phyloP scores from a whole-genome alignment of 2,329 filamentous ascomycete genomes.

The Fusarium floridanum region DNA sequence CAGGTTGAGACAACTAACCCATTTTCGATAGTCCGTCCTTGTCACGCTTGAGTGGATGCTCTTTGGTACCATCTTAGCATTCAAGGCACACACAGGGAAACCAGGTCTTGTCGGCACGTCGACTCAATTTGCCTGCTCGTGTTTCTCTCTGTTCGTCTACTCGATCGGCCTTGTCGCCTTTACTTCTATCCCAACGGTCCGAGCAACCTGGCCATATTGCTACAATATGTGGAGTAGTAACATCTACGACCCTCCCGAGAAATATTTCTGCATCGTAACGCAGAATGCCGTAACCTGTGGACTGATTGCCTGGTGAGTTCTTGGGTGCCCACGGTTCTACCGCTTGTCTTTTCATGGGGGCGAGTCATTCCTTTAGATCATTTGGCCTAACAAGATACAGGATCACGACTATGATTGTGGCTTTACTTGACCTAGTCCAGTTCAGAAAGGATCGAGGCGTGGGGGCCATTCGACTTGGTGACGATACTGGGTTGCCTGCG shows the following conservation, averaged over 20 bases:
- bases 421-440: constrained; percentile 6
- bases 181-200: not conserved
- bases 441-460: constrained; percentile 1
- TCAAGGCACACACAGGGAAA: not conserved
- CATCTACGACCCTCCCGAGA: constrained; percentile 4
- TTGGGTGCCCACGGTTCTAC: not conserved
- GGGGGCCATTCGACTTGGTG: constrained; percentile 2
- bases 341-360: not conserved
- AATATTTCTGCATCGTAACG: constrained; percentile 14
- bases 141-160: constrained; percentile 16
- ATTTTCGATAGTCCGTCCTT: not conserved
- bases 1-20: no score
- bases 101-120: not conserved
- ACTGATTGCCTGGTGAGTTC: constrained; percentile 12
- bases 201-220: constrained; percentile 9
- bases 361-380: not conserved
- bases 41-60: constrained; percentile 14
- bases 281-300: constrained; percentile 11
- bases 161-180: constrained; percentile 14
- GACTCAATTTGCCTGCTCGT: constrained; percentile 8
- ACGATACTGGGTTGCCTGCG: not conserved
- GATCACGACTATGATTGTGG: constrained; percentile 3
- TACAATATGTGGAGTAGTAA: constrained; percentile 5
- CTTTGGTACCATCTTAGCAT: constrained; percentile 1
- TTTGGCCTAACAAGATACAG: not conserved